Evolutionary conservation across 202 grass and related monocot genomes (phyloP), one percentile per base, ranked within the genome.

Genomic region (Dendrocalamus latiflorus): DNA sequence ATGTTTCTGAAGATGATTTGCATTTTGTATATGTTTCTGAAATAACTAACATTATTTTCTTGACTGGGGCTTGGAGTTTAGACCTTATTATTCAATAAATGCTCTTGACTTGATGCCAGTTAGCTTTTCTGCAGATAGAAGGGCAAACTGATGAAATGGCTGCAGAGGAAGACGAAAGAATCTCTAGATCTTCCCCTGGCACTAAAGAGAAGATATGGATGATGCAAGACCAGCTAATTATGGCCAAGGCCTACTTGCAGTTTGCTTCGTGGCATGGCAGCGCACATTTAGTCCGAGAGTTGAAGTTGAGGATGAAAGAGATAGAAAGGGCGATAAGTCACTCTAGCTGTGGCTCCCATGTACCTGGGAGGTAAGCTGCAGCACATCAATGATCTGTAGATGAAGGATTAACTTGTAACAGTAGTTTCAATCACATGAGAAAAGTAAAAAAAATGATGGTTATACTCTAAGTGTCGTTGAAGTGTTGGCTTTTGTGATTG

Each of bases 161-260:
- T 44, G 65, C 60, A 5, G 83, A 90, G 25, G 49, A 73, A 79
- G 83, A 90, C 3, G 83, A 86, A 79, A 78, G 83, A 60, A 86
- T 90, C 13, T 90, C 79, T 21, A 78, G 39, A 68, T 90, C 88
- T 45, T 51, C 88, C 39, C 60, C 78, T 13, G 84, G 43, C 64
- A 86, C 76, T 49, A 90, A 73, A 60, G 74, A 87, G 44, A 98
- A 90, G 69, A 91, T 98, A 83, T 91, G 85, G 92, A 73, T 83
- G 73, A 95, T 93, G 92, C 89, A 95, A 83, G 92, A 95, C 58
- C 95, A 91, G 59, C 65, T 95, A 66, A 91, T 98, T 38, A 81
- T 93, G 89, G 92, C 91, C n/a, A 91, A 69, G 34, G 80, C 87
- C 8, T 98, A 91, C 73, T 75, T 98, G 81, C 85, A 86, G n/a